These are phyloP conservation scores for Rhizopogon vulgaris DNA, from an alignment of 768 basidiomycete species.

Conservation along the genomic window DNA sequence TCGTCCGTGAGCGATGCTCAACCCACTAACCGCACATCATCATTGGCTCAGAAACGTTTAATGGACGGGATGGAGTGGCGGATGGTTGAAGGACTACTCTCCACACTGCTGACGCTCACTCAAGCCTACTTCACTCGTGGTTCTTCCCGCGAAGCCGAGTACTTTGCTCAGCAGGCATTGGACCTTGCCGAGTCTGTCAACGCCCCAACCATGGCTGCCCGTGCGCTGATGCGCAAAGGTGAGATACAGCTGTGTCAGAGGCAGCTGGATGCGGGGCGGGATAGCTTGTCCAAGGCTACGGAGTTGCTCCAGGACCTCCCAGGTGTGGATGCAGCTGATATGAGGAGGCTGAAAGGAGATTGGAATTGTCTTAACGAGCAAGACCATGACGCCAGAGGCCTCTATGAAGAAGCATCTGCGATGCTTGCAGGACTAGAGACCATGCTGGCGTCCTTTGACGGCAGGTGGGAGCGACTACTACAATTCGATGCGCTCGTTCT, in stretches of 20 bases:
- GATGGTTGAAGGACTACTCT: conserved; percentile 64
- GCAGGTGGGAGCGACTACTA: conserved; percentile 31
- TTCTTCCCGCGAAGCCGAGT: conserved; percentile 79
- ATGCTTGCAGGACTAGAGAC: conserved; percentile 60
- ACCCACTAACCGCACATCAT: conserved; percentile 23
- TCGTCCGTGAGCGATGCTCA: conserved; percentile 32
- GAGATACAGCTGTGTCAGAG: conserved; percentile 68
- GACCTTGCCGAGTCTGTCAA: conserved; percentile 66
- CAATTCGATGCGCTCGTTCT: background rate
- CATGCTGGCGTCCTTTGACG: conserved; percentile 49
- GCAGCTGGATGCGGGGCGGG: conserved; percentile 49
- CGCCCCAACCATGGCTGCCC: conserved; percentile 55
- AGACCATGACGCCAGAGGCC: conserved; percentile 40
- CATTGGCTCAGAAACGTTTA: conserved; percentile 15
- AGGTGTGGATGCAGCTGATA: conserved; percentile 53
- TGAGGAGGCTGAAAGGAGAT: conserved; percentile 51
- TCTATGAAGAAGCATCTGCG: conserved; percentile 50
- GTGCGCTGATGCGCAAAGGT: conserved; percentile 60
- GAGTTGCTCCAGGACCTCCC: conserved; percentile 39
- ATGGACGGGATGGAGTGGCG: conserved; percentile 69
- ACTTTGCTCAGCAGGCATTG: conserved; percentile 74
- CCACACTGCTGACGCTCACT: conserved; percentile 57
- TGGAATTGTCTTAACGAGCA: conserved; percentile 31
- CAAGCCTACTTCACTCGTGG: conserved; percentile 67
- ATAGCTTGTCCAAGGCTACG: conserved; percentile 45